Conservation (phyloP, 2,329 filamentous ascomycete species). For the Paecilomyces fulvus region DNA sequence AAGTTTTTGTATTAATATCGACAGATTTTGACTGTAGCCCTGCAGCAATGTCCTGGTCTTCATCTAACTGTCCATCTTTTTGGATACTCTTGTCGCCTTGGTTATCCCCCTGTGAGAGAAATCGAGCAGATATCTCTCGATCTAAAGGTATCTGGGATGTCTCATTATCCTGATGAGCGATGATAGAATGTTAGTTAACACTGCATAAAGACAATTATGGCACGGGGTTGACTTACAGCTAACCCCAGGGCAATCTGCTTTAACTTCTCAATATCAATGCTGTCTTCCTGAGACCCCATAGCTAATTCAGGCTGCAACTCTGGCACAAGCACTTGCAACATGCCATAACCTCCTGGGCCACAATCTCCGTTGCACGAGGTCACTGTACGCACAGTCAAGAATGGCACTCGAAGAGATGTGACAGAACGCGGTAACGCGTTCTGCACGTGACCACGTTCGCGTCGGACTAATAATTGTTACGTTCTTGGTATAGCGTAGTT, state of each 20-base stretch:
- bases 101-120: slow-evolving; percentile 1
- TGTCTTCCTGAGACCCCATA: slow-evolving; percentile 34
- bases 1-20: slow-evolving; percentile 1
- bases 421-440: slow-evolving; percentile 1
- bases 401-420: background rate
- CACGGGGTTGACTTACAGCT: slow-evolving; percentile 25
- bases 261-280: slow-evolving; percentile 31
- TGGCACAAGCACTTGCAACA: background rate
- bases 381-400: background rate
- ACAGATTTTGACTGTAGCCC: slow-evolving; percentile 6
- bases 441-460: slow-evolving; percentile 1
- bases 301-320: background rate
- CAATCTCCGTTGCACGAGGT: background rate
- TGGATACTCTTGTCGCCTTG: slow-evolving; percentile 1
- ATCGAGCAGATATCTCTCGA: slow-evolving; percentile 6
- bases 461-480: background rate
- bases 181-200: slow-evolving; percentile 11
- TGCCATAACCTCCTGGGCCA: background rate
- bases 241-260: slow-evolving; percentile 34
- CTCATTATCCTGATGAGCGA: slow-evolving; percentile 19
- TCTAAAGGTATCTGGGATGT: slow-evolving; percentile 15
- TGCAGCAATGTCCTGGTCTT: slow-evolving; percentile 3
- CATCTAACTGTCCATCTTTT: slow-evolving; percentile 4
- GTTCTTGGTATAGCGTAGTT: background rate
- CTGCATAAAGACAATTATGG: slow-evolving; percentile 21